Base-by-base conservation (phyloP, 495 filamentous ascomycete species). In the Aspergillus cristatus region DNA sequence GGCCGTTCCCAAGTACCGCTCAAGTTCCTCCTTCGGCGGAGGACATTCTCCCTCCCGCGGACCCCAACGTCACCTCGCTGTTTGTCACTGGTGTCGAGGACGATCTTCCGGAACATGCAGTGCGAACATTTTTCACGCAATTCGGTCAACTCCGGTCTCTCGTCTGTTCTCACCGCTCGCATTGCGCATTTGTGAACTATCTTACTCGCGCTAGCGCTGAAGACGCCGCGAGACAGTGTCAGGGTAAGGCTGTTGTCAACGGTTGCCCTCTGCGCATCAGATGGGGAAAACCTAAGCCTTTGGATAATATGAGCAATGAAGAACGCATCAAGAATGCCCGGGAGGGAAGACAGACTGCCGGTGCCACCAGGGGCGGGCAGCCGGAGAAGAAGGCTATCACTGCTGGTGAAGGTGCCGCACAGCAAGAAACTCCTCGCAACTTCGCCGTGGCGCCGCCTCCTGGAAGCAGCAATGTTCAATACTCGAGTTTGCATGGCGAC, bases 11-110 rank as follows among this genome's bases (percentile, higher is more conserved):
- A 1, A 68, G 76, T 33, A 78, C 78, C 28, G 72, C 77, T 18
- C 83, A 85, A 49, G 59, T 89, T 15, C 86, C 89, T 2, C 85
- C 86, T 0, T 77, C 76, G 12, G 79, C 80, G 2, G 76, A 82
- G 43, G 91, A 97, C 57, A 87, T 88, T 46, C 57, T 78, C 1
- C 93, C 91, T 0, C 93, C 91, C 0, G 58, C 75, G 7, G 91
- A 98, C 50, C 73, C 61, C 11, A 89, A 80, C 32, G 81, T 98
- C 48, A 90, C 82, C 32, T 94, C 88, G 0, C 70, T 98, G 1
- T 97, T 98, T 50, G 70, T 96, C 18, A 97, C 89, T 0, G 91
- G 91, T 14, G 81, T 98, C 10, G 91, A 98, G 56, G 91, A 97
- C 57, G 91, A 97, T 48, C 71, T 97, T 3, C 88, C 91, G 11